Evolutionary conservation across 331 rosid species (phyloP).

Genomic region (Malus hybrid): DNA sequence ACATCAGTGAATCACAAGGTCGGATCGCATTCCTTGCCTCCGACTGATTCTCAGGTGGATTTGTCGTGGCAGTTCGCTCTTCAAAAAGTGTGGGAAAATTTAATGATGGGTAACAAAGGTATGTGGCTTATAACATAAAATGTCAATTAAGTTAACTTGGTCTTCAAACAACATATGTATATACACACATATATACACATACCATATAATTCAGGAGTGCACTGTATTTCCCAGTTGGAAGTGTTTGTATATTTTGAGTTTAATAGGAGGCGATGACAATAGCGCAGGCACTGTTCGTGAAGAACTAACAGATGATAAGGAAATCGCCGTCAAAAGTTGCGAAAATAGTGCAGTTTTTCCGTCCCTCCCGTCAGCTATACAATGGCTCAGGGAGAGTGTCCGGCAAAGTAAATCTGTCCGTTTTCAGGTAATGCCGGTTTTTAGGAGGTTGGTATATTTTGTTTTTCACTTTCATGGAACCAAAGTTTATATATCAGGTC

Average conservation of each 20-base stretch:
- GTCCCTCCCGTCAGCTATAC: conserved; percentile 68
- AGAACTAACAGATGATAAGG: conserved; percentile 54
- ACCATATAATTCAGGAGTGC: not conserved
- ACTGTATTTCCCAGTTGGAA: conserved; percentile 4
- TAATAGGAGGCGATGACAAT: conserved; percentile 36
- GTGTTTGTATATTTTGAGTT: not conserved
- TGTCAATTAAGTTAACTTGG: not conserved
- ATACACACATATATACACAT: no score
- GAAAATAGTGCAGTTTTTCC: conserved; percentile 81
- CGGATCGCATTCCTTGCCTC: conserved; percentile 55
- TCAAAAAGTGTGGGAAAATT: conserved; percentile 77
- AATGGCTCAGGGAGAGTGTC: conserved; percentile 75
- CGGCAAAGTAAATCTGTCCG: conserved; percentile 53
- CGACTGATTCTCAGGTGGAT: conserved; percentile 48
- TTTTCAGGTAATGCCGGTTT: conserved; percentile 50
- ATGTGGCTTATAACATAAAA: not conserved
- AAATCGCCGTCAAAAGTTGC: conserved; percentile 40
- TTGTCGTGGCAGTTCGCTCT: conserved; percentile 84
- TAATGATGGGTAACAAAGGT: conserved; percentile 65
- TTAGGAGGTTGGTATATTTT: no score
- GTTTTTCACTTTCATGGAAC: not conserved
- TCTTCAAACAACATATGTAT: not conserved
- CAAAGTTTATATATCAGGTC: conserved; percentile 43
- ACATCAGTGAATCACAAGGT: conserved; percentile 66
- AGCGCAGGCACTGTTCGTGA: conserved; percentile 25